Evolutionary conservation across 805 yeast genomes (phyloP).

Genomic region (Wickerhamomyces canadensis): DNA sequence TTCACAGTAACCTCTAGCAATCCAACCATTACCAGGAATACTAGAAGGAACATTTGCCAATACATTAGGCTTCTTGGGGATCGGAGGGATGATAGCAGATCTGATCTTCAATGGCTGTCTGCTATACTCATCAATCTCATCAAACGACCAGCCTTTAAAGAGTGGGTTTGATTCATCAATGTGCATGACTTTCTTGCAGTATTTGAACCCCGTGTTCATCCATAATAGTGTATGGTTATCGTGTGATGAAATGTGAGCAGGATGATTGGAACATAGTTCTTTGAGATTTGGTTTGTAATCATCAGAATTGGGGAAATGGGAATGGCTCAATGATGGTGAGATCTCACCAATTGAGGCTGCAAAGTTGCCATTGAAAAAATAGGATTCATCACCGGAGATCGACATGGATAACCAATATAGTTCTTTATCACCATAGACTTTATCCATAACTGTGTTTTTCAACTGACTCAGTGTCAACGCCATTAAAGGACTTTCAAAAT

Average conservation of each 20-base stretch:
- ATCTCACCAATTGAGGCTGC: slow-evolving; percentile 16
- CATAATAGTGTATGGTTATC: slow-evolving; percentile 40
- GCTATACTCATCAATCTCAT: slow-evolving; percentile 26
- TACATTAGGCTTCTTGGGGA: slow-evolving; percentile 25
- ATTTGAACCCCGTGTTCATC: slow-evolving; percentile 53
- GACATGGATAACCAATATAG: slow-evolving; percentile 29
- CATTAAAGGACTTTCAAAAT: slow-evolving; percentile 22
- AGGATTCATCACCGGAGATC: slow-evolving; percentile 10
- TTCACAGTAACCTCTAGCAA: slow-evolving; percentile 40
- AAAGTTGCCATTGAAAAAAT: slow-evolving; percentile 3
- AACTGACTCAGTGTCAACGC: slow-evolving; percentile 21
- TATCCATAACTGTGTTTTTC: slow-evolving; percentile 24
- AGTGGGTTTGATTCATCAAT: slow-evolving; percentile 6
- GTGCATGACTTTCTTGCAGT: slow-evolving; percentile 30
- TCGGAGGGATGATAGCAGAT: slow-evolving; percentile 45
- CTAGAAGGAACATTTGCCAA: background rate
- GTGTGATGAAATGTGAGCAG: slow-evolving; percentile 43
- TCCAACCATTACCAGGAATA: slow-evolving; percentile 35
- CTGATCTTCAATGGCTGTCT: slow-evolving; percentile 32
- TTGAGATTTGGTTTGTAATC: slow-evolving; percentile 1
- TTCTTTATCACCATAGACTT: slow-evolving; percentile 30
- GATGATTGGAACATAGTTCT: slow-evolving; percentile 52
- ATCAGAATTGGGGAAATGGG: slow-evolving; percentile 4
- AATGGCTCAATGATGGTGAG: slow-evolving; percentile 3
- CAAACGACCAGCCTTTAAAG: slow-evolving; percentile 2